Conservation (phyloP, 2,329 filamentous ascomycete genomes). For the Ceratocystis destructans region DNA sequence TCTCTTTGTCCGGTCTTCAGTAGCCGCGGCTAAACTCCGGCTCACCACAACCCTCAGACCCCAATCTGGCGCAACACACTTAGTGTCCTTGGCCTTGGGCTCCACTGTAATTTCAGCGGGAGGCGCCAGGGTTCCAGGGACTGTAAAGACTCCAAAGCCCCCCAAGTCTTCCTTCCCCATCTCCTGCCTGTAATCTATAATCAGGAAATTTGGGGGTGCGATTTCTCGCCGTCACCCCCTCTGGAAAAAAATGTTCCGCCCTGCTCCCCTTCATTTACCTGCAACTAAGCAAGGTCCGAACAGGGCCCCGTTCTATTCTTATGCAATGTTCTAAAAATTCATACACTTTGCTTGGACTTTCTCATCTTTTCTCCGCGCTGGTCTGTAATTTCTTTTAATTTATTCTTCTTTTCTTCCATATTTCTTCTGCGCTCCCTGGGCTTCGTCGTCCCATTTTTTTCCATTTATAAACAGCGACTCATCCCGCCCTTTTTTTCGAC, state of each 20-base stretch:
- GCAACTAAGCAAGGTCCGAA: neutral
- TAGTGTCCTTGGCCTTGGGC: neutral
- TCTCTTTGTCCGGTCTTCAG: neutral
- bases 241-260: neutral
- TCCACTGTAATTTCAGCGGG: constrained; percentile 3
- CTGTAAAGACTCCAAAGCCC: neutral
- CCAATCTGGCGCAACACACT: neutral
- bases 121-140: neutral
- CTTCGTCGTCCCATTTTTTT: constrained; percentile 1
- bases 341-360: constrained; percentile 1
- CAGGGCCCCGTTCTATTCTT: constrained; percentile 5
- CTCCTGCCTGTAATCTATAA: neutral
- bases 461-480: constrained; percentile 4
- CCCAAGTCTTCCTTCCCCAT: neutral
- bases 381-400: neutral
- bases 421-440: neutral
- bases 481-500: constrained; percentile 3
- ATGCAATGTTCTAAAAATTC: constrained; percentile 7
- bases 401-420: constrained; percentile 8
- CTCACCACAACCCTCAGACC: neutral
- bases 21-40: neutral
- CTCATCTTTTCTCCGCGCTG: neutral
- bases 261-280: constrained; percentile 3
- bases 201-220: neutral
- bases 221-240: neutral